These are phyloP conservation scores for Pinus albicaulis DNA, from an alignment of 75 land plant species.

Conservation along the genomic window DNA sequence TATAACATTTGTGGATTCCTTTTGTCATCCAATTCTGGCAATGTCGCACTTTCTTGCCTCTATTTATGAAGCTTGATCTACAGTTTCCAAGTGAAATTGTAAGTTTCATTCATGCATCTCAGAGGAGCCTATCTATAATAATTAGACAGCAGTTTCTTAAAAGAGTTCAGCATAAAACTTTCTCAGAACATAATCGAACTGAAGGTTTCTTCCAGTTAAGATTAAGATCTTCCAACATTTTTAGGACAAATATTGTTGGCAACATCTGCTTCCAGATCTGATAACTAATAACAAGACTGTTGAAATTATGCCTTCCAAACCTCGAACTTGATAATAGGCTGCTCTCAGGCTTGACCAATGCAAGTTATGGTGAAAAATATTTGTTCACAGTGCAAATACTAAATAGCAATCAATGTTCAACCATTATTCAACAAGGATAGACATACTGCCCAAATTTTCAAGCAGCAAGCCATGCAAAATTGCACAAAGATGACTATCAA, in stretches of 20 bases:
- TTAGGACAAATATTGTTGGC: background rate
- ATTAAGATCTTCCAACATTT: background rate
- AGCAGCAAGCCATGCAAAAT: background rate
- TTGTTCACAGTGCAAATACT: background rate
- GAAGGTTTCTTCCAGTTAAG: background rate
- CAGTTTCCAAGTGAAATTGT: constrained; percentile 3
- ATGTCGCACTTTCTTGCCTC: background rate
- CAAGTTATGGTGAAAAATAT: background rate
- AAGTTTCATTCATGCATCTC: background rate
- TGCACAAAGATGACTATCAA: background rate
- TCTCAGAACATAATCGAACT: background rate
- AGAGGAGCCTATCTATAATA: background rate
- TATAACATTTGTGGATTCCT: background rate
- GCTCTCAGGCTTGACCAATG: background rate
- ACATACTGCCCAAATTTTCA: background rate
- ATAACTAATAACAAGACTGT: background rate
- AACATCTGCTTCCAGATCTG: background rate
- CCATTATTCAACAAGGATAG: background rate
- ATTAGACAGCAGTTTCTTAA: background rate
- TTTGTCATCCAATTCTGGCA: background rate
- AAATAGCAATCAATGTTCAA: background rate
- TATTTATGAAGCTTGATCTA: background rate
- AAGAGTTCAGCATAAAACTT: background rate
- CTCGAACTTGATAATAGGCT: background rate
- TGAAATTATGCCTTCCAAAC: background rate